Conservation (phyloP, 345 rosid genomes). For the Gossypium herbaceum region DNA sequence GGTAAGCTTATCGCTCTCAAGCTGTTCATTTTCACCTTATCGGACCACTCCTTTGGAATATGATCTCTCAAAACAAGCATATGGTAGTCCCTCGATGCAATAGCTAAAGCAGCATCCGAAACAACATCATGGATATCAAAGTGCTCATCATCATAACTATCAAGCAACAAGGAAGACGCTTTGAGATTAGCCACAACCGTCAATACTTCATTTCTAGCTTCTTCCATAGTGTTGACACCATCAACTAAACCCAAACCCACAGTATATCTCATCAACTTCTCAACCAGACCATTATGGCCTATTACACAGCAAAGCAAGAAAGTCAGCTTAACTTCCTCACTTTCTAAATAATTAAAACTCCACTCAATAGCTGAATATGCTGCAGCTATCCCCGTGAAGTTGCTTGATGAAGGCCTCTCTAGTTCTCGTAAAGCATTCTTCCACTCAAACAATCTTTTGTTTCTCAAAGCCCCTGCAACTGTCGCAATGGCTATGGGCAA, state of each 20-base stretch:
- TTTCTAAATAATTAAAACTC: background rate
- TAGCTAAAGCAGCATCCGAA: no score
- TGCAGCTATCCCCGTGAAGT: background rate
- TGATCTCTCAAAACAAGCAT: background rate
- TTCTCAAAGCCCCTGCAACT: no score
- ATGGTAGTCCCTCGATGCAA: no score
- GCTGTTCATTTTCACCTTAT: background rate
- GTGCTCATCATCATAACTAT: background rate
- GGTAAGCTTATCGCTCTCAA: background rate
- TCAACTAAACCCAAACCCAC: no score
- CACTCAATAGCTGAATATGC: background rate
- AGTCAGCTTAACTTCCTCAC: no score
- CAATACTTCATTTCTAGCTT: no score
- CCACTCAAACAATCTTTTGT: no score
- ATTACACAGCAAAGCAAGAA: background rate
- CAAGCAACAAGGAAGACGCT: background rate
- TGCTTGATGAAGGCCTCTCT: no score
- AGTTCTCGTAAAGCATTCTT: no score
- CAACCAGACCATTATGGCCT: background rate
- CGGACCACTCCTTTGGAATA: background rate
- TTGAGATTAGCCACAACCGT: background rate
- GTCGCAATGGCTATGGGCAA: no score
- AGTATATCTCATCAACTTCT: background rate
- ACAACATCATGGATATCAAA: no score
- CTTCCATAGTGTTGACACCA: no score